A percentile compares a stretch with the other conserved stretches of the same genome.
phyloP scores from a whole-genome alignment of 306 rosid genomes.

The Medicago ruthenica region DNA sequence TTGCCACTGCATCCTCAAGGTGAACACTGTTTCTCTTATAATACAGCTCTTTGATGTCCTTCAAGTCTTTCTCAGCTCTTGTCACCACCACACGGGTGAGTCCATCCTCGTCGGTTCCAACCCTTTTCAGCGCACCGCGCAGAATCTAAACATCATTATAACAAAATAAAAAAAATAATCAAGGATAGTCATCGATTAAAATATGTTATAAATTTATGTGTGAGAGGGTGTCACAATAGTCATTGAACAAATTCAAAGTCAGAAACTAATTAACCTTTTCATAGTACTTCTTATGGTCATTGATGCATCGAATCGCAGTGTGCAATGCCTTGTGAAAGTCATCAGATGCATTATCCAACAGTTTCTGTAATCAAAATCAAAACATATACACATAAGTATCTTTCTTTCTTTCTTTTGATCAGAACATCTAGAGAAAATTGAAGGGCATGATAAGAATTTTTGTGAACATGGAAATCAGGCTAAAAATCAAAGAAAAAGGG shows the following conservation, averaged over 20 bases:
- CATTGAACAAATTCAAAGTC: background rate
- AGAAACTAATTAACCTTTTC: conserved; percentile 57
- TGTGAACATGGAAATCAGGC: background rate
- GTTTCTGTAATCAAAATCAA: conserved; percentile 44
- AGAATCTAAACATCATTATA: conserved; percentile 43
- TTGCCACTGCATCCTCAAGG: conserved; percentile 72
- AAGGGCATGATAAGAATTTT: background rate
- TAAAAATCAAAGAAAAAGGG: background rate
- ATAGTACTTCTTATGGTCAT: conserved; percentile 69
- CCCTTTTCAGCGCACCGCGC: conserved; percentile 60
- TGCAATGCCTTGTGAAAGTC: conserved; percentile 61
- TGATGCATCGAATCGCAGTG: conserved; percentile 64
- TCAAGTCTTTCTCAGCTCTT: conserved; percentile 66
- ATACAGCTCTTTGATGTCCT: conserved; percentile 64
- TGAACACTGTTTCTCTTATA: conserved; percentile 54
- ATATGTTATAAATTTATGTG: too few relatives aligned
- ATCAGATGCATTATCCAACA: conserved; percentile 49
- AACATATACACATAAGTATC: background rate
- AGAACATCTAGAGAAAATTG: background rate
- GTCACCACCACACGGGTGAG: conserved; percentile 74
- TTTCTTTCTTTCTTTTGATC: background rate
- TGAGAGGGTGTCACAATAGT: background rate
- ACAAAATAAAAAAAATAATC: background rate
- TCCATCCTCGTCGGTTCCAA: conserved; percentile 70
- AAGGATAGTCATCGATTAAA: background rate